These are phyloP conservation scores for Triangularia verruculosa DNA, from an alignment of 2,329 filamentous ascomycete species.

Conservation along the genomic window DNA sequence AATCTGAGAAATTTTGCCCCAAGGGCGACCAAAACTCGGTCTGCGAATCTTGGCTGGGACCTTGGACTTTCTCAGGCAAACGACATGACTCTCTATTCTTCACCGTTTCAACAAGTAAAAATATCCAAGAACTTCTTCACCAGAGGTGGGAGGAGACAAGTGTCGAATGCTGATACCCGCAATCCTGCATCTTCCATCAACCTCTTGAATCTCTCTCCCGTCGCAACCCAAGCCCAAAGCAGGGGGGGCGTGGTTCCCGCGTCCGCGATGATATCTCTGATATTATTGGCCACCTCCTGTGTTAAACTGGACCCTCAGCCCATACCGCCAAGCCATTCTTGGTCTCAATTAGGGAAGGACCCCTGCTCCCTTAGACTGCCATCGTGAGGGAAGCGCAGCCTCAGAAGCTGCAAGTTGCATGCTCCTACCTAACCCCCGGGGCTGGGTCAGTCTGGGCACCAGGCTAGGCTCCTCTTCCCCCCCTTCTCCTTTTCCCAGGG, in stretches of 20 bases:
- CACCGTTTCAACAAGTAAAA: not conserved
- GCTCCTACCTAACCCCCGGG: too few relatives aligned
- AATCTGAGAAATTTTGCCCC: not conserved
- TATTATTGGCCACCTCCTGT: not conserved
- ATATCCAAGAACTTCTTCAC: not conserved
- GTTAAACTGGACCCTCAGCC: not conserved
- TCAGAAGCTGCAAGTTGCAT: slow-evolving; percentile 13
- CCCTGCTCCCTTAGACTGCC: not conserved
- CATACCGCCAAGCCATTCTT: not conserved
- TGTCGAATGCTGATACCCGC: not conserved
- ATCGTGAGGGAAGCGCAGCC: slow-evolving; percentile 19
- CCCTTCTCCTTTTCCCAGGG: not conserved
- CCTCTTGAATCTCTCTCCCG: not conserved
- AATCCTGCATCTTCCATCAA: not conserved
- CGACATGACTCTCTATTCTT: not conserved
- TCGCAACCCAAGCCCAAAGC: slow-evolving; percentile 6
- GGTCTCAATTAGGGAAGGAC: slow-evolving; percentile 1
- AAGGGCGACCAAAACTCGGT: not conserved
- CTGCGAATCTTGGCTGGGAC: not conserved
- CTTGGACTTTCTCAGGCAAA: not conserved
- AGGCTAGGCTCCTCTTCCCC: too few relatives aligned
- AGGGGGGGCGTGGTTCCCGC: not conserved
- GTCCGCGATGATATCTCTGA: not conserved
- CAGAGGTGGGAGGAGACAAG: not conserved
- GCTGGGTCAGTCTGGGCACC: slow-evolving; percentile 11